Evolutionary conservation across 495 filamentous ascomycete species (phyloP).

Genomic region (Aspergillus baeticus): DNA sequence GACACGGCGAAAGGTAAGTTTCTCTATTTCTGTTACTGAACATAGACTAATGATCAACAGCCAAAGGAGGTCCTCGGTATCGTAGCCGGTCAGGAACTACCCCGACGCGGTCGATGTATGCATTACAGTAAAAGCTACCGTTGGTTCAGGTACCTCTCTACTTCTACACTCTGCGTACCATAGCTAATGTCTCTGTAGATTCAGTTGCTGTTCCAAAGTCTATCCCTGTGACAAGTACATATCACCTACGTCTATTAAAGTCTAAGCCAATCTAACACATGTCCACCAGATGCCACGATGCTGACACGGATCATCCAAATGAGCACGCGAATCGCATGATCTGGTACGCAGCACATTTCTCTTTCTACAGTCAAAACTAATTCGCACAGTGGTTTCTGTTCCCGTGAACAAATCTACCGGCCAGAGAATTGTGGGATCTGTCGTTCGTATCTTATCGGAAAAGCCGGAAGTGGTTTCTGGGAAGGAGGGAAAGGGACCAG

Average conservation of each 20-base stretch:
- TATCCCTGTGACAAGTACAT: constrained; percentile 71
- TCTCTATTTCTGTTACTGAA: neutral
- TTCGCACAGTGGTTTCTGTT: constrained; percentile 62
- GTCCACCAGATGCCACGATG: constrained; percentile 70
- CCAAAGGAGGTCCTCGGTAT: constrained; percentile 73
- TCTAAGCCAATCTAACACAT: constrained; percentile 10
- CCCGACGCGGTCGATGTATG: constrained; percentile 67
- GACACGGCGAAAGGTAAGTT: constrained; percentile 50
- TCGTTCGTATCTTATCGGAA: constrained; percentile 68
- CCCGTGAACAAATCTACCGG: constrained; percentile 78
- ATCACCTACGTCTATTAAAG: neutral
- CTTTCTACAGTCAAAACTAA: constrained; percentile 7
- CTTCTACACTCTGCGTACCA: neutral
- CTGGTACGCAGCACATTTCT: constrained; percentile 48
- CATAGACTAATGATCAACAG: constrained; percentile 13
- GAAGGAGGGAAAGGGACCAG: constrained; percentile 89
- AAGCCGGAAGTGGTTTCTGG: constrained; percentile 77
- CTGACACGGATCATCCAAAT: constrained; percentile 64
- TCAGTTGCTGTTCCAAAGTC: constrained; percentile 64
- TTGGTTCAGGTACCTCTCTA: constrained; percentile 73
- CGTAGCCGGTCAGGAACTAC: constrained; percentile 75
- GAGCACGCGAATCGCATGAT: constrained; percentile 91
- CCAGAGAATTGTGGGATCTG: constrained; percentile 80
- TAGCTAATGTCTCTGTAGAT: constrained; percentile 31
- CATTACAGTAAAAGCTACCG: constrained; percentile 81